These are phyloP conservation scores for Byssothecium circinans DNA, from an alignment of 2,329 filamentous ascomycete genomes.

Conservation along the genomic window DNA sequence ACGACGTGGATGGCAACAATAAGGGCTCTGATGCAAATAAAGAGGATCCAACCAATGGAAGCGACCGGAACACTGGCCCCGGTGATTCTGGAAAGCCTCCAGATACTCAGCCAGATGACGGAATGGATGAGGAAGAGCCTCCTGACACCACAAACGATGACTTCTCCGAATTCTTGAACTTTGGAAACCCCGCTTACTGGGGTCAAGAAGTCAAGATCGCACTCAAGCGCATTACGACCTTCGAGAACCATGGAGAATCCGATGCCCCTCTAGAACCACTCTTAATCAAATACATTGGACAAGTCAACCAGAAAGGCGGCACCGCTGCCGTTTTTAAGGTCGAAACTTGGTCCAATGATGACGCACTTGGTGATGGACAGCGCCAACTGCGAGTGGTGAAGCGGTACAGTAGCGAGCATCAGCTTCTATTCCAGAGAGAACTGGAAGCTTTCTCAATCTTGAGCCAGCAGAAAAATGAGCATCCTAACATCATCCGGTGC, in stretches of 20 bases:
- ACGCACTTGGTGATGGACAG: not conserved
- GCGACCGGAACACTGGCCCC: not conserved
- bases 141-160: not conserved
- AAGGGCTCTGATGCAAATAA: not conserved
- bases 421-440: constrained; percentile 1
- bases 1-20: constrained; percentile 1
- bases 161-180: constrained; percentile 1
- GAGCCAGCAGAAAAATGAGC: not conserved
- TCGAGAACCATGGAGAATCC: not conserved
- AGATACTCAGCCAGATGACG: not conserved
- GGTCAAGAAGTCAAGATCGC: not conserved
- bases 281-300: constrained; percentile 1
- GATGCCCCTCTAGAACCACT: not conserved
- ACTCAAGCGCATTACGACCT: not conserved
- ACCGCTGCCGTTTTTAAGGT: constrained; percentile 28
- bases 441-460: constrained; percentile 1
- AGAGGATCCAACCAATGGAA: not conserved
- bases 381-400: constrained; percentile 1
- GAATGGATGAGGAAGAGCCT: not conserved
- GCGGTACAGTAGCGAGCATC: constrained; percentile 2
- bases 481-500: constrained; percentile 1
- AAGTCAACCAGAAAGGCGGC: constrained; percentile 29
- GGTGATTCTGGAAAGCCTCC: not conserved
- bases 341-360: not conserved
- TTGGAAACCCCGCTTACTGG: not conserved